phyloP scores from a whole-genome alignment of 768 basidiomycete species.

The Mrakia gelida region DNA sequence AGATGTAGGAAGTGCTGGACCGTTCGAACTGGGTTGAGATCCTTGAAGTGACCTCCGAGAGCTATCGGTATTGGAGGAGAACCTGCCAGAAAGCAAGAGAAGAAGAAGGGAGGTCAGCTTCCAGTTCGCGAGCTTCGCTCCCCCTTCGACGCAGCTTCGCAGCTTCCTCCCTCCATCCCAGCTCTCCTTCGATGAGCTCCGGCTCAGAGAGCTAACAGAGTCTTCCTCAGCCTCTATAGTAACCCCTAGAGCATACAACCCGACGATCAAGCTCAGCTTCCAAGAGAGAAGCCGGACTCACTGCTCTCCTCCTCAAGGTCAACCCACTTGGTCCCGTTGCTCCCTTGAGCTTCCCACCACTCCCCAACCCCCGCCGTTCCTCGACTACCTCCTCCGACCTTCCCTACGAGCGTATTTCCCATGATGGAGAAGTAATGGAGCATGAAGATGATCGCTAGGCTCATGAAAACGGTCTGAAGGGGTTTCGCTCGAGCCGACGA shows the following conservation, averaged over 20 bases:
- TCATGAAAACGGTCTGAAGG: neutral
- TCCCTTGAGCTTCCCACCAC: too few relatives aligned
- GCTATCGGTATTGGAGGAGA: neutral
- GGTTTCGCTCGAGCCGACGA: neutral
- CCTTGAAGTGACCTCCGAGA: conserved; percentile 21
- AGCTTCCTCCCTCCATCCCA: neutral
- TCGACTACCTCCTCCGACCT: too few relatives aligned
- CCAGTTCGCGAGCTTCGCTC: neutral
- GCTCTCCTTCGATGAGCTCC: too few relatives aligned
- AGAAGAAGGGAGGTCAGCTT: neutral
- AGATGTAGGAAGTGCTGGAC: conserved; percentile 15
- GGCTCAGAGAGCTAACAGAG: too few relatives aligned
- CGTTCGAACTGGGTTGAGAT: conserved; percentile 7
- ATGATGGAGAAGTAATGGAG: conserved; percentile 6
- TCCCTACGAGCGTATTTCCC: too few relatives aligned
- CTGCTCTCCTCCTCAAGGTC: too few relatives aligned
- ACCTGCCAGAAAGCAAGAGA: neutral
- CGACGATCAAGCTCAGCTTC: too few relatives aligned
- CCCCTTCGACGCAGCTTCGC: neutral
- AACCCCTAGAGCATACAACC: too few relatives aligned
- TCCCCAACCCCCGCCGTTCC: too few relatives aligned
- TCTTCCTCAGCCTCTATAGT: too few relatives aligned
- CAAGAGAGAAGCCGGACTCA: too few relatives aligned
- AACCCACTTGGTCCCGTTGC: too few relatives aligned
- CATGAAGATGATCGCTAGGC: neutral